Evolutionary conservation across 2,329 filamentous ascomycete species (phyloP).

Genomic region (Harringtonia lauricola): DNA sequence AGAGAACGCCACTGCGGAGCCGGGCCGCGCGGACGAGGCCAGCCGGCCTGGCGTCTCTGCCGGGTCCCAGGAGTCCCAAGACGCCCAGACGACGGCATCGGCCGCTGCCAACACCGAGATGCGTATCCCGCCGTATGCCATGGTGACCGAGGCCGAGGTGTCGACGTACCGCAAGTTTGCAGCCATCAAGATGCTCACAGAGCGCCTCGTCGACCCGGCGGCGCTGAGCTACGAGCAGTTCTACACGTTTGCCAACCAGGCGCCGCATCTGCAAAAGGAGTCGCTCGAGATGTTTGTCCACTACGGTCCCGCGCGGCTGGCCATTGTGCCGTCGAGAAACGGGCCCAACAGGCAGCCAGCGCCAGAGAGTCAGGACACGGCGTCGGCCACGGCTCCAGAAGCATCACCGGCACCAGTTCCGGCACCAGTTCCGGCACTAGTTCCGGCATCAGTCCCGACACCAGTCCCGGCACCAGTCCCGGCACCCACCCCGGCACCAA

Average conservation of each 20-base stretch:
- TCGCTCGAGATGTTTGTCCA: constrained; percentile 45
- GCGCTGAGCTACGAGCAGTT: constrained; percentile 45
- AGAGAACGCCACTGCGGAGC: no score
- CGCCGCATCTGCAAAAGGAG: constrained; percentile 40
- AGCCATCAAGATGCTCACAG: constrained; percentile 32
- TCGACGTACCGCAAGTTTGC: neutral
- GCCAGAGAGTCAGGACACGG: constrained; percentile 43
- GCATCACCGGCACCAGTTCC: no score
- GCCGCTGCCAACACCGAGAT: neutral
- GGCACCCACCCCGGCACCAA: no score
- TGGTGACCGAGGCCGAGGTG: constrained; percentile 9
- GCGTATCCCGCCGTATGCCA: constrained; percentile 3
- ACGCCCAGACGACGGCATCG: neutral
- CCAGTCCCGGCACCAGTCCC: no score
- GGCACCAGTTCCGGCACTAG: no score
- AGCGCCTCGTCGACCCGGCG: constrained; percentile 37
- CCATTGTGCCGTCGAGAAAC: constrained; percentile 43
- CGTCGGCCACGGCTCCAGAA: no score
- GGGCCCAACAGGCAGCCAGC: constrained; percentile 16
- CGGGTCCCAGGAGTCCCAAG: no score
- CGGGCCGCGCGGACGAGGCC: neutral
- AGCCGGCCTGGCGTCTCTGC: neutral
- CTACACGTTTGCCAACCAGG: constrained; percentile 48
- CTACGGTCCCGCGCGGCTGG: constrained; percentile 45
- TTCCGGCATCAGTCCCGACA: no score